These are phyloP conservation scores for Phytophthora pseudosyringae DNA, from an alignment of 352 stramenopile species.

Conservation along the genomic window DNA sequence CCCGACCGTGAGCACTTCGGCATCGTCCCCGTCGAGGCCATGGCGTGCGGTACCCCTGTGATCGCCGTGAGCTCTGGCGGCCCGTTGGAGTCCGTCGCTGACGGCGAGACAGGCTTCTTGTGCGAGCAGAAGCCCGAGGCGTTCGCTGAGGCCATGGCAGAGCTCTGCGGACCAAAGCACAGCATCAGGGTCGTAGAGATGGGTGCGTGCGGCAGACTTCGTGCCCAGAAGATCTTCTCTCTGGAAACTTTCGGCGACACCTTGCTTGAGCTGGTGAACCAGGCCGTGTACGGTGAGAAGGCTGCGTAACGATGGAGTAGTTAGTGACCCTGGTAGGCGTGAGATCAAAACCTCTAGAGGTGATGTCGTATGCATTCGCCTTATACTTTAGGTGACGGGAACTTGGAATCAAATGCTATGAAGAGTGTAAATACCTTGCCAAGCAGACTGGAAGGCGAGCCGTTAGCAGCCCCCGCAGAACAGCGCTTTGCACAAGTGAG, in stretches of 20 bases:
- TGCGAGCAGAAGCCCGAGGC: constrained; percentile 63
- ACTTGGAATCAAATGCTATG: constrained; percentile 32
- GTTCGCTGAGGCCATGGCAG: constrained; percentile 69
- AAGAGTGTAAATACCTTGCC: constrained; percentile 22
- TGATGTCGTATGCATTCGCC: constrained; percentile 14
- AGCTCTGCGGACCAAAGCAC: constrained; percentile 52
- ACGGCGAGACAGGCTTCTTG: constrained; percentile 89
- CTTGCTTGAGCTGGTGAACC: constrained; percentile 53
- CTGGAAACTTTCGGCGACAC: constrained; percentile 79
- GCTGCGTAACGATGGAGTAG: constrained; percentile 14
- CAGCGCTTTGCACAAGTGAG: constrained; percentile 30
- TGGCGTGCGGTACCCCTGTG: constrained; percentile 95
- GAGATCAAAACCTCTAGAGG: constrained; percentile 14
- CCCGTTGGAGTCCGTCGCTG: constrained; percentile 95
- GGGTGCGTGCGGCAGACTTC: constrained; percentile 53
- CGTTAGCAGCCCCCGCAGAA: constrained; percentile 33
- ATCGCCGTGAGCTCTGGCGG: constrained; percentile 95
- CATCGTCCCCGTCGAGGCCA: constrained; percentile 99
- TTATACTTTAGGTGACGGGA: constrained; percentile 31
- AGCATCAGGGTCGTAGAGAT: constrained; percentile 45
- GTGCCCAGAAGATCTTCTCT: constrained; percentile 69
- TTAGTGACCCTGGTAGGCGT: constrained; percentile 4
- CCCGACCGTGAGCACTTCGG: constrained; percentile 98
- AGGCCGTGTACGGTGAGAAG: constrained; percentile 46
- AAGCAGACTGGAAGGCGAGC: constrained; percentile 6